Evolutionary conservation across 2,329 filamentous ascomycete genomes (phyloP).

Genomic region (Raffaelea ambrosiae): DNA sequence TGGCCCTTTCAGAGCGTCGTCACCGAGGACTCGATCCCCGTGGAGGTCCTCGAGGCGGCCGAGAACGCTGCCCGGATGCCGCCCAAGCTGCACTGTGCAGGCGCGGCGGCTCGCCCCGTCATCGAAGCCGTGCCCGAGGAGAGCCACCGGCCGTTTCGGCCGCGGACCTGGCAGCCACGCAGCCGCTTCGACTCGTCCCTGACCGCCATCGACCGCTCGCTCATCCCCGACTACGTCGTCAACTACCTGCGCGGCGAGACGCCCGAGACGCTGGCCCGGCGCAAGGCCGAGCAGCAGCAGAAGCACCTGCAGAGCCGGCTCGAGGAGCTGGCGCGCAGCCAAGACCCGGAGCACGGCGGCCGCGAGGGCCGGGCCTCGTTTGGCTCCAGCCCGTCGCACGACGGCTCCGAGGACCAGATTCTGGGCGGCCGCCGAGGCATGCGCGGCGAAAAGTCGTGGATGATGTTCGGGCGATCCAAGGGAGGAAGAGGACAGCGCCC

Average conservation of each 20-base stretch:
- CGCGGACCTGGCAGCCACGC: slow-evolving; percentile 17
- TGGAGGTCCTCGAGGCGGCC: background rate
- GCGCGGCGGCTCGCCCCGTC: background rate
- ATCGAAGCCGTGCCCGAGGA: background rate
- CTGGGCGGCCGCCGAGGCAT: background rate
- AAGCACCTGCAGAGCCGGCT: slow-evolving; percentile 4
- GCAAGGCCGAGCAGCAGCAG: slow-evolving; percentile 27
- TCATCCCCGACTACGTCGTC: slow-evolving; percentile 47
- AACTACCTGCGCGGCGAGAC: slow-evolving; percentile 48
- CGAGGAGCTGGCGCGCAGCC: background rate
- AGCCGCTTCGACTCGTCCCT: slow-evolving; percentile 5
- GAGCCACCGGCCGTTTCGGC: background rate
- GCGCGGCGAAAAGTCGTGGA: background rate
- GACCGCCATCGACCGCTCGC: slow-evolving; percentile 26
- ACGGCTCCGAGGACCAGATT: background rate
- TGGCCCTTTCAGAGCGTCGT: slow-evolving; percentile 27
- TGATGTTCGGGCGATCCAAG: background rate
- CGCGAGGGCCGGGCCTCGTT: background rate
- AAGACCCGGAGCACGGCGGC: background rate
- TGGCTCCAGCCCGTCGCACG: background rate
- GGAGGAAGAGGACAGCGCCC: too few relatives aligned
- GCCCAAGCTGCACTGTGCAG: background rate
- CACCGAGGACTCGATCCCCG: slow-evolving; percentile 15
- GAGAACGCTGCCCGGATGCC: background rate
- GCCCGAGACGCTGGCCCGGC: slow-evolving; percentile 40